Conservation (phyloP, 108 stramenopile species). For the Cyclotella atomus region DNA sequence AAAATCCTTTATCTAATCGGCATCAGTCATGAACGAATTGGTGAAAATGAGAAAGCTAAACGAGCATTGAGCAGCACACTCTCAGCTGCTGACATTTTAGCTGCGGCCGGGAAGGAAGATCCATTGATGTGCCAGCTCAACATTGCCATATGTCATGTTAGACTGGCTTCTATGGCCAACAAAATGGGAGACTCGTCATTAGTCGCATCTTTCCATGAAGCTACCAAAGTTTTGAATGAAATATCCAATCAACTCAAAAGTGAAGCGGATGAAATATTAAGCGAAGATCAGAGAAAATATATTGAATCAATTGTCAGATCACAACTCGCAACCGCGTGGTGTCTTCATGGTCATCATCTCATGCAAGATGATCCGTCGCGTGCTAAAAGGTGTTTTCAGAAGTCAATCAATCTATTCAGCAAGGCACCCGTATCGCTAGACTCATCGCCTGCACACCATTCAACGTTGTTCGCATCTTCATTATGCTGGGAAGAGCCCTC, state of each 20-base stretch:
- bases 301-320: conserved; percentile 14
- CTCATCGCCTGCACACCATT: conserved; percentile 1
- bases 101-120: conserved; percentile 5
- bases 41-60: conserved; percentile 21
- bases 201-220: conserved; percentile 20
- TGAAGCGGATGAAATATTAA: neutral
- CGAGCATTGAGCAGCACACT: conserved; percentile 14
- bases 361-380: conserved; percentile 9
- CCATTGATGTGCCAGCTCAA: conserved; percentile 21
- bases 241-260: neutral
- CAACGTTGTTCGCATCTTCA: conserved; percentile 17
- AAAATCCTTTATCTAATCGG: conserved; percentile 33
- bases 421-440: conserved; percentile 18
- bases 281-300: conserved; percentile 13
- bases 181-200: conserved; percentile 16
- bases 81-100: neutral
- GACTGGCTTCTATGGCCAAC: conserved; percentile 14
- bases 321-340: conserved; percentile 31
- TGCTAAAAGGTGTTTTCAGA: conserved; percentile 36
- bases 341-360: conserved; percentile 22
- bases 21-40: conserved; percentile 30
- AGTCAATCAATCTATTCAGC: conserved; percentile 29
- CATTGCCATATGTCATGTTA: conserved; percentile 22
- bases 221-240: neutral
- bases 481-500: conserved; percentile 38